A percentile compares a stretch with the other conserved stretches of the same genome.
Evolutionary conservation across 2,329 filamentous ascomycete genomes (phyloP).

Genomic region (Fusarium sp.): DNA sequence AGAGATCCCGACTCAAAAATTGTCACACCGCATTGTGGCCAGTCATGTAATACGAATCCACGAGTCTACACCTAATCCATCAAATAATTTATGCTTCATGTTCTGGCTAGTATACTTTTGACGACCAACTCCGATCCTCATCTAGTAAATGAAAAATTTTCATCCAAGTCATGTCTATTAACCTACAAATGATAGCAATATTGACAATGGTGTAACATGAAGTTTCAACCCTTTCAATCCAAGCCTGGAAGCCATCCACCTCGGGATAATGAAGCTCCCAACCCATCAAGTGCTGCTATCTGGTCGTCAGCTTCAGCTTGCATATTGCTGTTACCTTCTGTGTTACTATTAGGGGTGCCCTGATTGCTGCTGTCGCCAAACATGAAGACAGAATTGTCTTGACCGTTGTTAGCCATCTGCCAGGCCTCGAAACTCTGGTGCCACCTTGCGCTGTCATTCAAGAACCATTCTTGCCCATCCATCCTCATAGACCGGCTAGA

Average conservation of each 20-base stretch:
- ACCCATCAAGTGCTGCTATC: slow-evolving; percentile 48
- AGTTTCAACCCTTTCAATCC: slow-evolving; percentile 46
- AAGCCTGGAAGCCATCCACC: slow-evolving; percentile 54
- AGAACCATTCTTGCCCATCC: slow-evolving; percentile 68
- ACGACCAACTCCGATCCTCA: background rate
- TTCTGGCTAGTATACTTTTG: slow-evolving; percentile 1
- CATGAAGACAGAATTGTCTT: slow-evolving; percentile 48
- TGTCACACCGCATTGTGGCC: background rate
- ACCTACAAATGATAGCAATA: slow-evolving; percentile 1
- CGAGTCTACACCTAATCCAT: slow-evolving; percentile 1
- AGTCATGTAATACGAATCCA: slow-evolving; percentile 5
- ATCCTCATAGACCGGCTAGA: slow-evolving; percentile 51
- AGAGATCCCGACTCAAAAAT: background rate
- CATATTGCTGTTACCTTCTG: slow-evolving; percentile 31
- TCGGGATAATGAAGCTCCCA: slow-evolving; percentile 50
- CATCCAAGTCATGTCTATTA: background rate
- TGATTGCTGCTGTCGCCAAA: slow-evolving; percentile 44
- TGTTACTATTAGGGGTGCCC: slow-evolving; percentile 35
- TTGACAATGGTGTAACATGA: background rate
- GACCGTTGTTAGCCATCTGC: slow-evolving; percentile 54
- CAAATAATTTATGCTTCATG: slow-evolving; percentile 6
- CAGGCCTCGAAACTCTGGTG: slow-evolving; percentile 69
- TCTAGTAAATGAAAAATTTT: slow-evolving; percentile 2
- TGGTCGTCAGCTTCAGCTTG: slow-evolving; percentile 42
- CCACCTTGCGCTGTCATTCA: slow-evolving; percentile 69